These are phyloP conservation scores for Diaporthe nobilis DNA, from an alignment of 2,329 filamentous ascomycete genomes.

Conservation along the genomic window DNA sequence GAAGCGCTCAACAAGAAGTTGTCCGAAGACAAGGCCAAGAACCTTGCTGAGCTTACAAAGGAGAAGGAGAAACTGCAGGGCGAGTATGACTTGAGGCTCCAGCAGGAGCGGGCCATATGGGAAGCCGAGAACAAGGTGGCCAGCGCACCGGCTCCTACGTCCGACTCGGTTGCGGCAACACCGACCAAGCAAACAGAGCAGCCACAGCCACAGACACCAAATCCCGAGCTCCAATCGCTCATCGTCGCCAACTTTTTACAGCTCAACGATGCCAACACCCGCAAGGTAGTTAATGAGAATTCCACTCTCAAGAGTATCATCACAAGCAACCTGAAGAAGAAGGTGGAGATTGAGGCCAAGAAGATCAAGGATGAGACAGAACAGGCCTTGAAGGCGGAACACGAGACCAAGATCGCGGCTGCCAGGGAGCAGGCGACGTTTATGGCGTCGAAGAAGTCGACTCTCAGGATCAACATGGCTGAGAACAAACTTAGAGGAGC, in stretches of 20 bases:
- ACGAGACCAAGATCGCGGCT: constrained; percentile 66
- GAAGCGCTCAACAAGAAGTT: constrained; percentile 78
- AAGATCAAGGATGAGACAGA: constrained; percentile 70
- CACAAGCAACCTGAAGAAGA: constrained; percentile 75
- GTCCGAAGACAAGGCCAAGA: constrained; percentile 71
- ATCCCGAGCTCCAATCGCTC: constrained; percentile 50
- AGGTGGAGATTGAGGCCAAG: constrained; percentile 76
- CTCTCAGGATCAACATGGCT: constrained; percentile 82
- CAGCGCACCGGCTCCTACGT: background rate
- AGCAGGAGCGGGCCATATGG: constrained; percentile 76
- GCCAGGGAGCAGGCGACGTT: constrained; percentile 76
- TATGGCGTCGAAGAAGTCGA: constrained; percentile 81
- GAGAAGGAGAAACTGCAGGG: constrained; percentile 66
- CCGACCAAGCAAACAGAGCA: constrained; percentile 54
- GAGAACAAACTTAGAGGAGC: constrained; percentile 77
- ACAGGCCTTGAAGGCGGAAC: constrained; percentile 60
- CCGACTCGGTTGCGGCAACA: constrained; percentile 50
- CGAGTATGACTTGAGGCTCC: constrained; percentile 64
- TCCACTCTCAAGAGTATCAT: constrained; percentile 71
- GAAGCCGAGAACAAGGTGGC: constrained; percentile 64
- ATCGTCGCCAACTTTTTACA: constrained; percentile 59
- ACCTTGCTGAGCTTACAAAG: constrained; percentile 64
- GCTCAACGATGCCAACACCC: constrained; percentile 68
- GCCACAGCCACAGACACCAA: constrained; percentile 53
- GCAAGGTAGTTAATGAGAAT: constrained; percentile 70